Base-by-base conservation (phyloP, 768 basidiomycete species). In the Tricholoma saponaceum region DNA sequence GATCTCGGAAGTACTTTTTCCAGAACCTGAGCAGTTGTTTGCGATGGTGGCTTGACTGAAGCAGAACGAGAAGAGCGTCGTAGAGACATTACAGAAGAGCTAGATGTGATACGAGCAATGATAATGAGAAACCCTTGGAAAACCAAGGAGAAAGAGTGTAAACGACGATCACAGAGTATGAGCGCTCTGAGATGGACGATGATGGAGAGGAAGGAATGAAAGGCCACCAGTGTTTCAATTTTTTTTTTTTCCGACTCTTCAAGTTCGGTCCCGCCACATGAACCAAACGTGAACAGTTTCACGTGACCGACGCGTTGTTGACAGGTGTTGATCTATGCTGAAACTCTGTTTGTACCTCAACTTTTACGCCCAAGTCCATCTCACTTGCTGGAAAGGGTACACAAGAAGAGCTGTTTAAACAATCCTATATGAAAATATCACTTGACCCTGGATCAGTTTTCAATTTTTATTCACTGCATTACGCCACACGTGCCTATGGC, bases 51-150 rank as follows among this genome's bases (percentile, higher is more conserved):
- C 53, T 76, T 80, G 5, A 74, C 69, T 5, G 83, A 81, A 28
- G 79, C 62, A 2, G 83, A 79, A 25, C 84, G 76, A 39, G 82
- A 71, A 26, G 83, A 82, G 46, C 83, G 80, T 66, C 83, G 76
- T 33, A 76, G 78, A 59, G 79, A 71, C 74, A 76, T 74, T 47
- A 49, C 43, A 52, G 37, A 43, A 5, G 25, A 13, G 28, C 14
- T 22, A 0, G 3, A n/a, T 46, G 10, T 4, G 32, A 13, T 22
- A 16, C 5, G 46, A 20, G 47, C 49, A n/a, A 23, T 28, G 32
- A 53, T 51, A 55, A 54, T 59, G 53, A 60, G 18, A 22, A 14
- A n/a, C n/a, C 33, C 2, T 33, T 58, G 60, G 54, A 52, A 52
- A 57, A 30, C 51, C n/a, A 43, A 26, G 25, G 47, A 37, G 57